Conservation (phyloP, 2,329 filamentous ascomycete species). For the Aspergillus unguis region DNA sequence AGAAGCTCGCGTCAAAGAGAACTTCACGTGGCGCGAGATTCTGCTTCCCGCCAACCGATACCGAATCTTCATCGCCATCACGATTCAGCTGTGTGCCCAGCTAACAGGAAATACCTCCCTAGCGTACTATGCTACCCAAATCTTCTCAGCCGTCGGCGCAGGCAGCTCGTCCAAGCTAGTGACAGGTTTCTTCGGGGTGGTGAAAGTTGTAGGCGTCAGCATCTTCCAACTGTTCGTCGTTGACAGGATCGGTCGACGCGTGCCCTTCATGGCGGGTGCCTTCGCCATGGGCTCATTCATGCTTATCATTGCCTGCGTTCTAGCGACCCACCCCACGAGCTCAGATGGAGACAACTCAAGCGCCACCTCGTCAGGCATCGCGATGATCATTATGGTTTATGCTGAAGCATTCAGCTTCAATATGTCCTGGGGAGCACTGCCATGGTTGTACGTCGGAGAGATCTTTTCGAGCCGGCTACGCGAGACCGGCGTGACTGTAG, state of each 20-base stretch:
- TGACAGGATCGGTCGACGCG: slow-evolving; percentile 49
- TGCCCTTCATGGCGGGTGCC: slow-evolving; percentile 49
- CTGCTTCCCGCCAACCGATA: slow-evolving; percentile 48
- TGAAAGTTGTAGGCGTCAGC: slow-evolving; percentile 50
- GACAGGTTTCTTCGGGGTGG: slow-evolving; percentile 53
- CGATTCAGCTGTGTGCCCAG: slow-evolving; percentile 51
- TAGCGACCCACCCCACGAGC: slow-evolving; percentile 44
- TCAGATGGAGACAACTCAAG: slow-evolving; percentile 20
- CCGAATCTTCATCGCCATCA: slow-evolving; percentile 49
- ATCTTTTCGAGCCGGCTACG: slow-evolving; percentile 38
- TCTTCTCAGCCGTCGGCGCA: slow-evolving; percentile 51
- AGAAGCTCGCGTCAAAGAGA: slow-evolving; percentile 46
- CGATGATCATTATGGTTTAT: slow-evolving; percentile 52
- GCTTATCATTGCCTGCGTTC: slow-evolving; percentile 52
- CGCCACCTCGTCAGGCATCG: slow-evolving; percentile 41
- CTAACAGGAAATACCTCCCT: slow-evolving; percentile 52
- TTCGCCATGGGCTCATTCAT: slow-evolving; percentile 53
- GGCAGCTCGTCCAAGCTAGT: slow-evolving; percentile 48
- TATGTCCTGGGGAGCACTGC: slow-evolving; percentile 39
- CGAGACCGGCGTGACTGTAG: slow-evolving; percentile 34
- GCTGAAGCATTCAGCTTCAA: slow-evolving; percentile 45
- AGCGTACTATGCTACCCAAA: slow-evolving; percentile 53
- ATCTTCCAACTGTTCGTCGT: slow-evolving; percentile 50
- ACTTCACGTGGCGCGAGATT: slow-evolving; percentile 47
- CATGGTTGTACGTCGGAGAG: slow-evolving; percentile 38